These are phyloP conservation scores for Chalaropsis ovoidea DNA, from an alignment of 2,329 filamentous ascomycete genomes.

Conservation along the genomic window DNA sequence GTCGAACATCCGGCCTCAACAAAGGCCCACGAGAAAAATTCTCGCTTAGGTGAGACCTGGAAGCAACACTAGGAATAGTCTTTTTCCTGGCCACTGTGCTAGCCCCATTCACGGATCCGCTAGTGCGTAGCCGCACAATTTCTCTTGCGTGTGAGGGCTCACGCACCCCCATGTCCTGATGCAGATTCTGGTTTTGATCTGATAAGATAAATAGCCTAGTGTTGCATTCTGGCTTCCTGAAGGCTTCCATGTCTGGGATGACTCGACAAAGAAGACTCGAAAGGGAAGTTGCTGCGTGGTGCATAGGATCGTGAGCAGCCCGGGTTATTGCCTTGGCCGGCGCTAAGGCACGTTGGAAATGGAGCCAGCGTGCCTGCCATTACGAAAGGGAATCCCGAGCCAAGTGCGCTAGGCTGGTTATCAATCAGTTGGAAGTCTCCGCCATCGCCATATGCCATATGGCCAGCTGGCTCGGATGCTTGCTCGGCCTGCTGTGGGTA, in stretches of 20 bases:
- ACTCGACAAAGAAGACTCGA: background rate
- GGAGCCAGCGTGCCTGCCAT: background rate
- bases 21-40: background rate
- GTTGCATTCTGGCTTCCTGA: constrained; percentile 5
- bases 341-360: constrained; percentile 2
- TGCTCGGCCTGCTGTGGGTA: background rate
- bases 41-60: background rate
- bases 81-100: background rate
- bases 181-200: constrained; percentile 8
- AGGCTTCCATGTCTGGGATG: constrained; percentile 1
- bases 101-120: background rate
- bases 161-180: constrained; percentile 2
- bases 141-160: background rate
- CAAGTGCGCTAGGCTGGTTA: background rate
- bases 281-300: constrained; percentile 12
- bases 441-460: background rate
- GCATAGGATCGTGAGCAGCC: background rate
- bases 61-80: background rate
- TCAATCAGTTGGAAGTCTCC: background rate
- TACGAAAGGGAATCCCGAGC: background rate
- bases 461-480: background rate
- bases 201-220: constrained; percentile 12
- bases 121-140: background rate
- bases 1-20: background rate
- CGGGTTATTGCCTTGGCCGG: constrained; percentile 12